Base-by-base conservation (phyloP, 306 rosid species). In the Gastrolobium villosum region DNA sequence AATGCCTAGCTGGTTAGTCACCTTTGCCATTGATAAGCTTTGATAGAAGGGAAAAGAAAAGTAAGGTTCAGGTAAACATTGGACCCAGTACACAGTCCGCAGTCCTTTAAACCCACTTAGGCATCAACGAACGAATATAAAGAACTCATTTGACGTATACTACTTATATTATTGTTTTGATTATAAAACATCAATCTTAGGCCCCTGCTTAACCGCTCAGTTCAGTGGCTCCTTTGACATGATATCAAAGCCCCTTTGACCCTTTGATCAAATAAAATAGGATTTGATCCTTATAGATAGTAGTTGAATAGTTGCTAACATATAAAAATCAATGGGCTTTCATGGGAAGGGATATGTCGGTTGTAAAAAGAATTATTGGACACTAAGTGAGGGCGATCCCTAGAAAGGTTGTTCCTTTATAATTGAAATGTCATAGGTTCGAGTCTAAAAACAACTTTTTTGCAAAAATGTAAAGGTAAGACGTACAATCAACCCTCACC, bases 261-360 rank as follows among this genome's bases (percentile, higher is more conserved):
- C 53, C 69, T 28, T 61, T 34, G 15, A 37, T 56, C 36, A 63
- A 70, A 79, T 64, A 44, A 71, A 28, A 15, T 49, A 39, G 32
- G 54, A 5, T 30, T 41, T 66, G 55, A 74, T 37, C 56, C 48
- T 62, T 10, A 45, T 6, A 61, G 73, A 63, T 44, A 7, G 36
- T 3, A 73, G 45, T 73, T 74, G 35, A 74, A 55, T 36, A 26
- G 56, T 44, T 81, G 48, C 76, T 7, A 55, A 36, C 70, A 65
- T 66, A 26, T 45, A 65, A 73, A 54, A 68, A 74, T 39, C 48
- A 46, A 28, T 13, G 4, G 32, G 71, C 34, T 67, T 73, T 57
- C 49, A 46, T 48, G 61, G 53, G 55, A 63, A 20, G 35, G 52
- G 3, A 34, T 1, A 4, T 39, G 50, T 67, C 66, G n/a, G 44